Evolutionary conservation across 164 flowering plant species (phyloP), one percentile per base, ranked within the genome.

Genomic region (Litsea cubeba): DNA sequence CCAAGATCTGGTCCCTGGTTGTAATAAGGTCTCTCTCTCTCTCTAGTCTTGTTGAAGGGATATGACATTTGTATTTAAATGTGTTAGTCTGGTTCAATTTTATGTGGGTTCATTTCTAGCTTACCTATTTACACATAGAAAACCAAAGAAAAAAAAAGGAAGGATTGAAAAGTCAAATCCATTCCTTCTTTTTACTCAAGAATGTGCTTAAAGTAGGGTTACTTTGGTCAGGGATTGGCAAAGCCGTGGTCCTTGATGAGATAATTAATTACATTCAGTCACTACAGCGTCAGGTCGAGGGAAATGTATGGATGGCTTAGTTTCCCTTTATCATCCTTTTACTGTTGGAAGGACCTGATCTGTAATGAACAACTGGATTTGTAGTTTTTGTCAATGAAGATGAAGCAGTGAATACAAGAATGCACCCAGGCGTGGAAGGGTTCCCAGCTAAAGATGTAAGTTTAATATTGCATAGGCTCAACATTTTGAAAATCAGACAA

Each of bases 1-100:
- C 26, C 99, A 95, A 82, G 99, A 94, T 77, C 79, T 95, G 80
- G 98, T 95, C 54, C 99, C 98, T 65, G 98, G 97, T 80, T 93
- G 99, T 80, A 95, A 90, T 82, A 95, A 92, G 98, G 99, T 54
- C 60, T 54, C 60, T 54, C 60, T 54, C 60, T 54, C 60, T 54
- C 60, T 51, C 58, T 51, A 3, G 11, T 40, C 46, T 40, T 40
- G 11, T 40, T 40, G 46, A 40, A 0, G 46, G 46, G 46, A 40
- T 40, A 8, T 40, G 46, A 7, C 46, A 40, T 40, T 40, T 40
- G 11, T 40, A 8, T 8, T 40, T 8, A 40, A 40, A 40, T 40
- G 46, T 40, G 46, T 40, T 40, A 40, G 46, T 40, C 46, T 40
- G 10, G 46, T 40, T 5, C 46, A 40, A 1, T 40, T 40, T 40